Percentiles rank a stretch among this genome's conserved stretches.
Evolutionary conservation across 495 filamentous ascomycete species (phyloP).

Genomic region (Penicillium angulare): DNA sequence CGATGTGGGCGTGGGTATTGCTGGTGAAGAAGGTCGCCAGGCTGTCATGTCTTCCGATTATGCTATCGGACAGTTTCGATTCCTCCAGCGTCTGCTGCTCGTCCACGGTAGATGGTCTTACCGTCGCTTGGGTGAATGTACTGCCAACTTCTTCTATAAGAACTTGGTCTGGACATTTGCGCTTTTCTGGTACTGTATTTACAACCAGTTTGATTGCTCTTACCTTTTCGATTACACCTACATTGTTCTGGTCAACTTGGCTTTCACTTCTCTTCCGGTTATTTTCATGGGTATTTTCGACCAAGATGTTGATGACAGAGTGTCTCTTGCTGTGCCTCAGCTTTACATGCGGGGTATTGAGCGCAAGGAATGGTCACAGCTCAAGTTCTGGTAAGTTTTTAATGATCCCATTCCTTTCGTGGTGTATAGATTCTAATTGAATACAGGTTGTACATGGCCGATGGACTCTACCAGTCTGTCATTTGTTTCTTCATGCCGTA

Average conservation of each 20-base stretch:
- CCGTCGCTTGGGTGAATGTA: slow-evolving; percentile 85
- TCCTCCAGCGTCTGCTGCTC: slow-evolving; percentile 83
- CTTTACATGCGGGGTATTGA: slow-evolving; percentile 95
- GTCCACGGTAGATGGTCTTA: slow-evolving; percentile 98
- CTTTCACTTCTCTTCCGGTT: slow-evolving; percentile 93
- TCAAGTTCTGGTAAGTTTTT: slow-evolving; percentile 84
- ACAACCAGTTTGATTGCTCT: slow-evolving; percentile 90
- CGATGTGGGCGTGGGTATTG: slow-evolving; percentile 97
- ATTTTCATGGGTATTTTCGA: slow-evolving; percentile 97
- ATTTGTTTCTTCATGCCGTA: slow-evolving; percentile 93
- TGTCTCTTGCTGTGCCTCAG: slow-evolving; percentile 92
- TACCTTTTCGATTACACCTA: slow-evolving; percentile 99
- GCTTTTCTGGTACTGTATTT: slow-evolving; percentile 97
- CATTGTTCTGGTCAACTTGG: slow-evolving; percentile 92
- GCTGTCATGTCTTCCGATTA: slow-evolving; percentile 99
- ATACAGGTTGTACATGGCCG: slow-evolving; percentile 85
- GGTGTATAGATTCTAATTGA: slow-evolving; percentile 11
- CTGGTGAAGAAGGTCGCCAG: slow-evolving; percentile 93
- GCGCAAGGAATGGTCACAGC: slow-evolving; percentile 93
- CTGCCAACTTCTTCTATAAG: slow-evolving; percentile 99
- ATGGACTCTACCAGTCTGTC: slow-evolving; percentile 92
- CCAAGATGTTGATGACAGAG: slow-evolving; percentile 92
- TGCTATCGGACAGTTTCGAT: slow-evolving; percentile 97
- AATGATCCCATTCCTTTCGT: neutral
- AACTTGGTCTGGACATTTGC: slow-evolving; percentile 98